Base-by-base conservation (phyloP, 169 alveolate genomes). In the Cryptosporidium tyzzeri region DNA sequence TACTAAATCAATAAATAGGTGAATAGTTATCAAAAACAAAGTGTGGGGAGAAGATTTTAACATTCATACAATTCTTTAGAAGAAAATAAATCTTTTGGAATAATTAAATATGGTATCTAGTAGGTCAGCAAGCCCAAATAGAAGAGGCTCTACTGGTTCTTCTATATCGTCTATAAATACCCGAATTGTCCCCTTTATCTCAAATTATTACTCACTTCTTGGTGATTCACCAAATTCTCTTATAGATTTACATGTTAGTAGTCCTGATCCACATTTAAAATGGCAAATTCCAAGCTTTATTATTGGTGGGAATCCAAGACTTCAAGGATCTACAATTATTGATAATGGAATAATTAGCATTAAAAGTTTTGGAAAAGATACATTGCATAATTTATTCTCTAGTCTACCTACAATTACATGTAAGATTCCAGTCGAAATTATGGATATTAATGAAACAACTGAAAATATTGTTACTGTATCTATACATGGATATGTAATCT, bases 391-490 rank as follows among this genome's bases (percentile, higher is more conserved):
- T 26, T 14, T 80, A 14, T 80, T 80, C 44, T 58, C 69, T 29
- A 45, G 68, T 23, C n/a, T 80, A 39, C 74, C 89, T 14, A 45
- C 89, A 18, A 80, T 80, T 23, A 80, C 44, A 1, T 80, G 89
- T 55, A 80, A 80, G 69, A 65, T 80, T 21, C 89, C 89, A 7
- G 89, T 80, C 9, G 89, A 80, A 44, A 80, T 80, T 10, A 62
- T 80, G 26, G 89, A 80, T 23, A 29, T 80, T 5, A 59, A 80
- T 16, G 67, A 80, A 26, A 37, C 50, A 2, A 62, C 65, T 3
- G 44, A 41, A 35, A 31, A 18, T 14, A 45, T 80, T n/a, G 39
- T 44, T 1, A 80, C 62, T n/a, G 89, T 80, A 10, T 44, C 89
- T 2, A 50, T 80, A 4, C 75, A 80, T 31, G 89, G 89, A 12